Conservation (phyloP, 2,329 filamentous ascomycete species). For the Botrytis byssoidea region DNA sequence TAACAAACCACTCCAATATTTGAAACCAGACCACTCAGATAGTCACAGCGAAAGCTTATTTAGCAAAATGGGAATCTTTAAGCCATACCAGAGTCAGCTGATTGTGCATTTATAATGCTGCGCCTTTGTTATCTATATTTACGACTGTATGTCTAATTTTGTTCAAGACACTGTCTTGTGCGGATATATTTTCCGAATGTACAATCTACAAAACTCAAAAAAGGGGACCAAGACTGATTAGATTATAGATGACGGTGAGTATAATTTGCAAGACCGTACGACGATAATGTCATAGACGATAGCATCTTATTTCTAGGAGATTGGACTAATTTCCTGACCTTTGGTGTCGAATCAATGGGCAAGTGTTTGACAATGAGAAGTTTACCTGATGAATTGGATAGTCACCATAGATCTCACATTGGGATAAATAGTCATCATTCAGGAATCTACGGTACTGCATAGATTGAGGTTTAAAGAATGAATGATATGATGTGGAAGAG, state of each 20-base stretch:
- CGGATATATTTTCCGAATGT: not conserved
- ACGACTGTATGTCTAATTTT: not conserved
- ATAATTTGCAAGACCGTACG: not conserved
- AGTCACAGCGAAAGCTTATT: not conserved
- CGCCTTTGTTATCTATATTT: not conserved
- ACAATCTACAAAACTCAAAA: not conserved
- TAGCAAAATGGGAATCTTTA: not conserved
- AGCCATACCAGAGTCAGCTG: not conserved
- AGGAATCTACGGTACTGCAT: not conserved
- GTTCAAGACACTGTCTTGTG: not conserved
- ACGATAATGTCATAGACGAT: not conserved
- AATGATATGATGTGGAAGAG: not conserved
- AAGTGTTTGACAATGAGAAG: not conserved
- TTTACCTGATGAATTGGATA: not conserved
- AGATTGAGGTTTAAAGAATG: not conserved
- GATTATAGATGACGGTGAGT: not conserved
- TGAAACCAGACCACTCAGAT: not conserved
- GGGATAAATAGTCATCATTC: not conserved
- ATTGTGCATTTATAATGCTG: not conserved
- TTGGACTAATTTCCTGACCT: not conserved
- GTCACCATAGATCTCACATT: not conserved
- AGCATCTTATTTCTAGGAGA: not conserved
- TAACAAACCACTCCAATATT: not conserved
- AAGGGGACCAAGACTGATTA: not conserved
- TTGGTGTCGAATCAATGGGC: not conserved